phyloP scores from a whole-genome alignment of 441 rosid genomes.

The Arabidopsis hybrid region DNA sequence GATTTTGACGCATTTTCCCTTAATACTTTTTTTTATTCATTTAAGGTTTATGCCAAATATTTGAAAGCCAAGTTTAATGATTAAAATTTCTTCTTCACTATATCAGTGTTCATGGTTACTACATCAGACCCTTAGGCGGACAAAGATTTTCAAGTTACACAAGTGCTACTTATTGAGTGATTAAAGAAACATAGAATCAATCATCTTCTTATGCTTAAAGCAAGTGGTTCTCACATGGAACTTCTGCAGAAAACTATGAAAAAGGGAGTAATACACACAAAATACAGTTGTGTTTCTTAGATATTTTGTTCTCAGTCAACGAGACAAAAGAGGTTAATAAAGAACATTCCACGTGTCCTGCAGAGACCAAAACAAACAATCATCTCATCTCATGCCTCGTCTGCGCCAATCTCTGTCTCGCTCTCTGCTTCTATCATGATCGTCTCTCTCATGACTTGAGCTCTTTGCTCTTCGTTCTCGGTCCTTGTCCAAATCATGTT shows the following conservation, averaged over 20 bases:
- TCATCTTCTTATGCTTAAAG: background rate
- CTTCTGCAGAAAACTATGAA: conserved; percentile 1
- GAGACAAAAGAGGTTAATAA: background rate
- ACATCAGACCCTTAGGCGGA: background rate
- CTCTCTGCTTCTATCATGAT: conserved; percentile 72
- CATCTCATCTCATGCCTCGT: conserved; percentile 43
- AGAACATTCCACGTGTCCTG: conserved; percentile 8
- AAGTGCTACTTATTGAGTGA: background rate
- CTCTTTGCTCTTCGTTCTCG: conserved; percentile 74
- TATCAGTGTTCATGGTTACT: background rate
- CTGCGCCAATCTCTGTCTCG: conserved; percentile 63
- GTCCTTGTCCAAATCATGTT: conserved; percentile 55
- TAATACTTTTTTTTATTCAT: conserved; percentile 36
- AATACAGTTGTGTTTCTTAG: conserved; percentile 8
- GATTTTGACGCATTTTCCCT: conserved; percentile 44
- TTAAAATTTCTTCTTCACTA: background rate
- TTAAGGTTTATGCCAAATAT: conserved; percentile 42
- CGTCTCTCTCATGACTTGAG: conserved; percentile 86
- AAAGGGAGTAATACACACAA: background rate
- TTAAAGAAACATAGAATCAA: background rate
- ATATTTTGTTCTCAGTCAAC: background rate
- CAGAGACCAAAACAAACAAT: conserved; percentile 13
- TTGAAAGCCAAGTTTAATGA: conserved; percentile 37
- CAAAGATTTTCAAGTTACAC: background rate
- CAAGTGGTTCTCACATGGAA: background rate